Evolutionary conservation across 495 filamentous ascomycete genomes (phyloP).

Genomic region (Hyaloscypha hepaticicola): DNA sequence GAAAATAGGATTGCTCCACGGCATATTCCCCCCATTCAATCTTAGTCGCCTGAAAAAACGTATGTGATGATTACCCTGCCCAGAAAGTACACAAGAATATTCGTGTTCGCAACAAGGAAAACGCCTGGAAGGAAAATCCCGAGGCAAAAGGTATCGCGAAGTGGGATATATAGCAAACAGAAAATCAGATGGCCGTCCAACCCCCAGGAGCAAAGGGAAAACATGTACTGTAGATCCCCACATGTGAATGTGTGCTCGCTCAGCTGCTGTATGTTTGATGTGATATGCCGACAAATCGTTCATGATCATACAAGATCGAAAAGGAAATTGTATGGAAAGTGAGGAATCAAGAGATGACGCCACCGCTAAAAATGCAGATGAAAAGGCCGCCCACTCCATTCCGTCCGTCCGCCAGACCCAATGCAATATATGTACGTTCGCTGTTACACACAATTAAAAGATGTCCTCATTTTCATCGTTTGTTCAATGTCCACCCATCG

Average conservation of each 20-base stretch:
- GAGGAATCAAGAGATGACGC: constrained; percentile 14
- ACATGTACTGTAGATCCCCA: constrained; percentile 3
- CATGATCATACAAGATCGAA: constrained; percentile 9
- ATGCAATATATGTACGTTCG: constrained; percentile 29
- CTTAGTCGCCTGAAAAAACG: not conserved
- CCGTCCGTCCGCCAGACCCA: constrained; percentile 15
- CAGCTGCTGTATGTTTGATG: constrained; percentile 12
- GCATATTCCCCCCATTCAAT: not conserved
- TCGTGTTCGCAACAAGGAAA: not conserved
- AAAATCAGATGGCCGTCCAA: constrained; percentile 15
- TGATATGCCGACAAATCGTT: not conserved
- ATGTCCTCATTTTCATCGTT: constrained; percentile 3
- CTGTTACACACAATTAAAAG: constrained; percentile 22
- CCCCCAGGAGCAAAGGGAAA: constrained; percentile 9
- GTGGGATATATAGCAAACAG: constrained; percentile 19
- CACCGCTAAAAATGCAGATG: constrained; percentile 30
- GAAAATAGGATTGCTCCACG: not conserved
- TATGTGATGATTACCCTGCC: not conserved
- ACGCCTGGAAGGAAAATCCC: not conserved
- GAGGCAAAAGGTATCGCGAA: constrained; percentile 11
- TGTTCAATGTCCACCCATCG: constrained; percentile 17
- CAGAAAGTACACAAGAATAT: not conserved
- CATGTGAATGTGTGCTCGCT: constrained; percentile 18
- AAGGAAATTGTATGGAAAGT: not conserved
- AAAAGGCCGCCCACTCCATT: constrained; percentile 20